phyloP scores from a whole-genome alignment of 2,329 filamentous ascomycete genomes.

The Botrytis sinoallii region DNA sequence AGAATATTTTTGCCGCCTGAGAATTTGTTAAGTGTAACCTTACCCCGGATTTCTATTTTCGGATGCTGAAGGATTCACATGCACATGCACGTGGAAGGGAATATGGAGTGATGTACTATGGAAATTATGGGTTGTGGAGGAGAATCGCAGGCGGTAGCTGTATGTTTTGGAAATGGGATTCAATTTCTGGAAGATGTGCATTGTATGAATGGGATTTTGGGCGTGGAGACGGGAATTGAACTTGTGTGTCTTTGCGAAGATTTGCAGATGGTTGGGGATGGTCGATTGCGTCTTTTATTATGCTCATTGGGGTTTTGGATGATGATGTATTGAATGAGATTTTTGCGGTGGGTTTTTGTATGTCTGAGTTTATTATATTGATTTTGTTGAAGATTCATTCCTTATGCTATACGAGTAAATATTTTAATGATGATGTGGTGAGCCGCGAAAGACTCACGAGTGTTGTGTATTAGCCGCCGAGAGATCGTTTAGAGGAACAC shows the following conservation, averaged over 20 bases:
- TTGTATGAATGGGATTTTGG: background rate
- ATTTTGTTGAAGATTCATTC: background rate
- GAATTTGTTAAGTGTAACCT: no score
- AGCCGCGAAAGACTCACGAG: background rate
- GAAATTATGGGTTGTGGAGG: no score
- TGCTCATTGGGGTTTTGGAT: background rate
- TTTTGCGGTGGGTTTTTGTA: background rate
- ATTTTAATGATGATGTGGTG: background rate
- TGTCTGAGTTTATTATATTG: background rate
- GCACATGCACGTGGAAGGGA: background rate
- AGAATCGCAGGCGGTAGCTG: background rate
- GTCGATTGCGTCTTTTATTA: background rate
- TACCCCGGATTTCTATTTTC: background rate
- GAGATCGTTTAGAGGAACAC: background rate
- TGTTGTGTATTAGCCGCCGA: background rate
- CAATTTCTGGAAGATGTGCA: fast-evolving
- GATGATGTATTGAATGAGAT: background rate
- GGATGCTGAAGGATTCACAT: background rate
- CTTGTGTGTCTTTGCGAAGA: no score
- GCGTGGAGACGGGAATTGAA: background rate
- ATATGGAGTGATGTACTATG: no score
- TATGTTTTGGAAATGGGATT: no score
- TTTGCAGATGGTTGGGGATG: background rate
- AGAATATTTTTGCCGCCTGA: background rate
- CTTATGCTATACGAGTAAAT: no score